A percentile compares a stretch with the other conserved stretches of the same genome.
Evolutionary conservation across 495 filamentous ascomycete species (phyloP).

Genomic region (Penicillium silybi): DNA sequence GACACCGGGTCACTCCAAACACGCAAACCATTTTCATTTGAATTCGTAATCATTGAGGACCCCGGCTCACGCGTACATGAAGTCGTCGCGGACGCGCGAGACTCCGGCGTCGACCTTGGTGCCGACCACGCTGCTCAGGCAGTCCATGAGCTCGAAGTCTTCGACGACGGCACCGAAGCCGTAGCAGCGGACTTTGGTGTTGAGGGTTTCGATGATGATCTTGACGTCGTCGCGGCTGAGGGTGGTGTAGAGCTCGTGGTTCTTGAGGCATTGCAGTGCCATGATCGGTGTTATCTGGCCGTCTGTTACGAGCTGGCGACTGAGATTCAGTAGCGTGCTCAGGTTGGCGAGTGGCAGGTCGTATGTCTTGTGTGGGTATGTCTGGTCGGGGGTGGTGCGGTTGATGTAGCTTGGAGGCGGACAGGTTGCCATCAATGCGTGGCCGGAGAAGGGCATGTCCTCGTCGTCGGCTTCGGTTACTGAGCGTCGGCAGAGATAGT

Average conservation of each 20-base stretch:
- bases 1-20: background rate
- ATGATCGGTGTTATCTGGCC: conserved; percentile 96
- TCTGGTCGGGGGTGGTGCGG: conserved; percentile 37
- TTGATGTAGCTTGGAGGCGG: conserved; percentile 58
- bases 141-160: conserved; percentile 88
- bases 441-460: conserved; percentile 59
- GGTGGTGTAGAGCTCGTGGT: conserved; percentile 61
- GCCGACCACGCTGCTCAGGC: conserved; percentile 68
- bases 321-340: conserved; percentile 75
- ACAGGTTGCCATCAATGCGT: conserved; percentile 86
- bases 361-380: conserved; percentile 41
- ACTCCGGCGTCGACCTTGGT: conserved; percentile 52
- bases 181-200: conserved; percentile 84
- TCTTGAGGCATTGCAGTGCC: conserved; percentile 81
- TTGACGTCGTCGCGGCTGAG: conserved; percentile 68
- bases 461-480: conserved; percentile 48
- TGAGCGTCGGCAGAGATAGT: conserved; percentile 52
- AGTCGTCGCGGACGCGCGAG: conserved; percentile 28
- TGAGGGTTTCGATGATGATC: conserved; percentile 66
- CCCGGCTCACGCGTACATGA: conserved; percentile 27
- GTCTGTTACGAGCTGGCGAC: conserved; percentile 76
- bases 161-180: conserved; percentile 71
- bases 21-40: conserved; percentile 5
- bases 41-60: conserved; percentile 12
- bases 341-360: conserved; percentile 68